A percentile compares a stretch with the other conserved stretches of the same genome.
These are phyloP conservation scores for Amylocarpus encephaloides DNA, from an alignment of 2,329 filamentous ascomycete genomes.

Conservation along the genomic window DNA sequence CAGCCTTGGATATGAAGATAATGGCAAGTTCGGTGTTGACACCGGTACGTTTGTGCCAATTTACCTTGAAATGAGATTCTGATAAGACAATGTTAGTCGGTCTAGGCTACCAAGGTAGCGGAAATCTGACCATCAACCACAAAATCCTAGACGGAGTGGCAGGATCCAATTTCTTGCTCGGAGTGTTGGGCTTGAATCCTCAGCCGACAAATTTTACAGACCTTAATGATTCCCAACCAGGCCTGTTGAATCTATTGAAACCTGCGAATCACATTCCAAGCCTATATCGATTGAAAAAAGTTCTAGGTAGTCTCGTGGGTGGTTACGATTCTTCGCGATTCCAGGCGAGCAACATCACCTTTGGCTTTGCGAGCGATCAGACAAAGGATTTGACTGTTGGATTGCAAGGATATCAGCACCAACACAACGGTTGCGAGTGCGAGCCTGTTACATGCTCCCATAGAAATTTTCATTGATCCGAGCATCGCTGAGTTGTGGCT, in stretches of 20 bases:
- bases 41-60: background rate
- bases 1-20: background rate
- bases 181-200: conserved; percentile 34
- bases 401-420: background rate
- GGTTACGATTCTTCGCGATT: conserved; percentile 37
- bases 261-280: conserved; percentile 31
- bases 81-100: conserved; percentile 2
- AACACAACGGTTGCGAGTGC: background rate
- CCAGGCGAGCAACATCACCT: conserved; percentile 31
- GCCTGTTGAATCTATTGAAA: conserved; percentile 32
- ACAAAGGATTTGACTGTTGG: conserved; percentile 22
- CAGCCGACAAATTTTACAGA: conserved; percentile 34
- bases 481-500: conserved; percentile 36
- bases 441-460: background rate
- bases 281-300: conserved; percentile 31
- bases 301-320: conserved; percentile 34
- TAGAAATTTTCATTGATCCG: background rate
- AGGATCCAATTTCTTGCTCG: conserved; percentile 21
- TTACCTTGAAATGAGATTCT: background rate
- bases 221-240: conserved; percentile 31
- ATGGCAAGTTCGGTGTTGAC: background rate
- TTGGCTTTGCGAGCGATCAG: conserved; percentile 28
- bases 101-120: conserved; percentile 1
- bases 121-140: conserved; percentile 18
- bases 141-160: conserved; percentile 3